Percentiles rank a stretch among this genome's conserved stretches.
Conservation (phyloP, 2,329 filamentous ascomycete genomes). For the Orbilia quercus region DNA sequence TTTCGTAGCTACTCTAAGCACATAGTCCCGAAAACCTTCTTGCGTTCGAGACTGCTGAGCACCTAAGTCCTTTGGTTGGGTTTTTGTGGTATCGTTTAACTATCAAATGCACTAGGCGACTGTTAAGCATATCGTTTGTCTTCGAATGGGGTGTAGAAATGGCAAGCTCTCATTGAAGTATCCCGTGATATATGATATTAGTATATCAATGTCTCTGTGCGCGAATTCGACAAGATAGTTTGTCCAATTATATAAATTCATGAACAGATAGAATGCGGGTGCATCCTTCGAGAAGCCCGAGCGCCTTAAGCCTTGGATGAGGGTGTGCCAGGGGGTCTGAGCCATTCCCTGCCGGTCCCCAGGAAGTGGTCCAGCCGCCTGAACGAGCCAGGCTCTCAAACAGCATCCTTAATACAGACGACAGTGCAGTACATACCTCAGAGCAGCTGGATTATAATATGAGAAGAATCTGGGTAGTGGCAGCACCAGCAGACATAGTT, state of each 20-base stretch:
- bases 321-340: neutral
- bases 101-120: neutral
- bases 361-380: constrained; percentile 11
- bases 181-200: too few relatives aligned
- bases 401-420: neutral
- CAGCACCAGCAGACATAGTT: too few relatives aligned
- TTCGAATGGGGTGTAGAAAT: neutral
- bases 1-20: neutral
- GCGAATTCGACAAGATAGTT: too few relatives aligned
- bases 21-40: too few relatives aligned
- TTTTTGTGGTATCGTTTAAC: neutral
- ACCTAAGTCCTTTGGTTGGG: neutral
- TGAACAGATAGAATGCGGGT: neutral
- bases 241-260: too few relatives aligned
- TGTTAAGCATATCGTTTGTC: neutral
- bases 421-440: neutral
- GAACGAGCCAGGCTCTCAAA: constrained; percentile 18
- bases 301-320: constrained; percentile 1
- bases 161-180: neutral
- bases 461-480: too few relatives aligned
- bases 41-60: too few relatives aligned
- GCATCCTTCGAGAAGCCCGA: constrained; percentile 18
- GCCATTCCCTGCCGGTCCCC: neutral
- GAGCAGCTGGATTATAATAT: too few relatives aligned
- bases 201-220: too few relatives aligned